Percentiles rank a stretch among this genome's conserved stretches.
Evolutionary conservation across 2,329 filamentous ascomycete genomes (phyloP).

Genomic region (Cercospora zeae-maydis): DNA sequence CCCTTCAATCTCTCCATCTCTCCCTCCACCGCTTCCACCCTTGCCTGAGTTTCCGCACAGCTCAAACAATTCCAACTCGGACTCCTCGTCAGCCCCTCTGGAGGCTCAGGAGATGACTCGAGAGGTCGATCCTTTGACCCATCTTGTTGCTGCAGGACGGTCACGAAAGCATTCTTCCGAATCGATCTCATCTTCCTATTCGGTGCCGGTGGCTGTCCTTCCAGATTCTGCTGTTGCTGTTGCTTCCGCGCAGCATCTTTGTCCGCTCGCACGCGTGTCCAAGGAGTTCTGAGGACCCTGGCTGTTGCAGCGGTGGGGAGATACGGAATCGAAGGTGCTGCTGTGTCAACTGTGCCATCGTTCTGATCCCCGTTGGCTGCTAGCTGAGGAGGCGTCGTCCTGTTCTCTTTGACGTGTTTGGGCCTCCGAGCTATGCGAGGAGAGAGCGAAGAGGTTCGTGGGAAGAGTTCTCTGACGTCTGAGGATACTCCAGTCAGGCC

Average conservation of each 20-base stretch:
- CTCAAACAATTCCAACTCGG: constrained; percentile 11
- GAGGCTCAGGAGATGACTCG: background rate
- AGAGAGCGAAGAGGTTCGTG: constrained; percentile 29
- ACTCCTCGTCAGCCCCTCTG: background rate
- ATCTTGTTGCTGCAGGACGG: constrained; percentile 1
- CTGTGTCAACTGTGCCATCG: background rate
- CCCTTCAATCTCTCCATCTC: constrained; percentile 30
- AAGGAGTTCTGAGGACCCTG: constrained; percentile 24
- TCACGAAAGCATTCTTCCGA: constrained; percentile 13
- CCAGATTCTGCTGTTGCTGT: background rate
- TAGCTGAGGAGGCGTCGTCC: background rate
- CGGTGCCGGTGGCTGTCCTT: background rate
- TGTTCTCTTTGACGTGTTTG: background rate
- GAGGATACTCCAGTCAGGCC: constrained; percentile 25
- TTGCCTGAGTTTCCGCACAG: constrained; percentile 21
- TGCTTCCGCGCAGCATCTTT: constrained; percentile 3
- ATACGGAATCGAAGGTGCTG: background rate
- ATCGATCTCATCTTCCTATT: background rate
- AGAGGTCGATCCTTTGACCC: constrained; percentile 1
- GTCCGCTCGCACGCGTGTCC: constrained; percentile 23
- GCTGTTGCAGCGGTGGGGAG: constrained; percentile 12
- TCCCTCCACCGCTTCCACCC: constrained; percentile 24
- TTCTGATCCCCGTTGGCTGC: background rate
- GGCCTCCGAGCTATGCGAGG: constrained; percentile 8
- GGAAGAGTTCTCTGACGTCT: constrained; percentile 31